Conservation (phyloP, 345 rosid species). For the Citrus glauca region DNA sequence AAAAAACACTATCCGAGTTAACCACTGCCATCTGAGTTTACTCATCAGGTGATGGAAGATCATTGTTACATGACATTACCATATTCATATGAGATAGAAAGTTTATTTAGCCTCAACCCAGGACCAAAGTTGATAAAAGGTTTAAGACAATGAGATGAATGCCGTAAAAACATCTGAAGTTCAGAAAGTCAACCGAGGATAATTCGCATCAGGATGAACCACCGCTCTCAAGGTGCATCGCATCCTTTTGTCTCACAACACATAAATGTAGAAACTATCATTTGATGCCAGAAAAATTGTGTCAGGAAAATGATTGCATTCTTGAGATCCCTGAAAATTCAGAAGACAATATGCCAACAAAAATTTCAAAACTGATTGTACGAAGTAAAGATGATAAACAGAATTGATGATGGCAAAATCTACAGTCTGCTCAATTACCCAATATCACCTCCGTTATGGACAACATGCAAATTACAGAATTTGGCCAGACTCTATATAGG, state of each 20-base stretch:
- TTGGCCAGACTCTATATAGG: background rate
- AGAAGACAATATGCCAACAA: background rate
- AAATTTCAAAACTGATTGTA: background rate
- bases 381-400: background rate
- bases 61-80: background rate
- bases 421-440: background rate
- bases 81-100: background rate
- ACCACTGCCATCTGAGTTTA: background rate
- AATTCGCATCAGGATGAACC: background rate
- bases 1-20: too few relatives aligned
- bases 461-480: background rate
- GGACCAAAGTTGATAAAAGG: too few relatives aligned
- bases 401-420: background rate
- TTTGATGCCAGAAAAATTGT: background rate
- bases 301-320: background rate
- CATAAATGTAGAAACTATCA: background rate
- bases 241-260: background rate
- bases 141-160: background rate
- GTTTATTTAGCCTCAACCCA: background rate
- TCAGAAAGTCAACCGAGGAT: background rate
- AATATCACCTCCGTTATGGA: background rate
- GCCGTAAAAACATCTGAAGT: background rate
- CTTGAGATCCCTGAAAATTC: background rate
- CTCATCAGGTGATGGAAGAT: background rate
- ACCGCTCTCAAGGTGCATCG: background rate